These are phyloP conservation scores for Flaveria linearis DNA, from an alignment of 129 eudicot genomes.

Conservation along the genomic window DNA sequence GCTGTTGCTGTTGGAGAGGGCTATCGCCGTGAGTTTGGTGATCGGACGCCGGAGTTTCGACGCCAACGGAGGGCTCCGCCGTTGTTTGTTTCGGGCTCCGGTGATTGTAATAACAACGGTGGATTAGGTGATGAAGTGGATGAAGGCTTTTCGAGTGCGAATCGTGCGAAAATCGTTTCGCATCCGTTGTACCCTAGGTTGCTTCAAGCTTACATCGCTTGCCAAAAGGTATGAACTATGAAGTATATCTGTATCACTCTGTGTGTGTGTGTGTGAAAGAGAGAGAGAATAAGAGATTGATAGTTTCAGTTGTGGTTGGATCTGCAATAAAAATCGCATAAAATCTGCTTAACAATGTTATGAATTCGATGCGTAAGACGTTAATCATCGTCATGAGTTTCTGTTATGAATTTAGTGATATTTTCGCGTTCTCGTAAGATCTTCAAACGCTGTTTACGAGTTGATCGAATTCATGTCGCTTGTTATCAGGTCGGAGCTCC, in stretches of 20 bases:
- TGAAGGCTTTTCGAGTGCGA: constrained; percentile 33
- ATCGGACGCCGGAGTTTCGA: constrained; percentile 18
- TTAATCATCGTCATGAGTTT: constrained; percentile 5
- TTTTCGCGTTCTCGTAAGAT: background rate
- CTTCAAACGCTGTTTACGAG: no score
- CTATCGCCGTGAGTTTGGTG: constrained; percentile 2
- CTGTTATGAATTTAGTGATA: background rate
- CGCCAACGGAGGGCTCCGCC: constrained; percentile 31
- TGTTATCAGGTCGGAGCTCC: constrained; percentile 56
- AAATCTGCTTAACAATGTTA: constrained; percentile 7
- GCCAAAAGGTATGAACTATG: constrained; percentile 46
- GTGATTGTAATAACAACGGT: constrained; percentile 13
- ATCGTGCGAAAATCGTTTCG: constrained; percentile 48
- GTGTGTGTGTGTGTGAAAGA: background rate
- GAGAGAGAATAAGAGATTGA: background rate
- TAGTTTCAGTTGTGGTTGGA: constrained; percentile 36
- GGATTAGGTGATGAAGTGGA: constrained; percentile 34
- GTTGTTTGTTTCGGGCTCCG: constrained; percentile 25
- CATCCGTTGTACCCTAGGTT: constrained; percentile 61
- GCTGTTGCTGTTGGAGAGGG: constrained; percentile 13
- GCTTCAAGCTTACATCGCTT: constrained; percentile 55
- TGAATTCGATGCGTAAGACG: background rate
- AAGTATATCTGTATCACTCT: background rate
- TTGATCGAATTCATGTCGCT: background rate
- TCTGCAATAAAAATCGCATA: constrained; percentile 30